Base-by-base conservation (phyloP, 2,329 filamentous ascomycete genomes). In the Fusarium azukiicola region DNA sequence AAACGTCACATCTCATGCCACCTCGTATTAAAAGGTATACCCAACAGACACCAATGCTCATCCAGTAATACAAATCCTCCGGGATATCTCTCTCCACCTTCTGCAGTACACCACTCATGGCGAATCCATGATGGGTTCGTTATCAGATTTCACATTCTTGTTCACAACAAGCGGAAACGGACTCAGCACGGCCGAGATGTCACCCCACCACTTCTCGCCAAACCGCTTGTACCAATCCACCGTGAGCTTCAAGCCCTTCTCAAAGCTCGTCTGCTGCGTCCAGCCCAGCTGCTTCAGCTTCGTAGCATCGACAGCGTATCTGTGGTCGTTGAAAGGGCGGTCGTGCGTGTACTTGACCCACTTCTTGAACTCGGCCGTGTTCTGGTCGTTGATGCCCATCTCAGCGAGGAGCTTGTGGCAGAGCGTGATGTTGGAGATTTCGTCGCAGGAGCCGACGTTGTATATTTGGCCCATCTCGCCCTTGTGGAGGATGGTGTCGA, bases 401-500 rank as follows among this genome's bases (percentile, higher is more conserved):
- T 94, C 90, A 42, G 90, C 88, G 36, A 97, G 90, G 27, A 97
- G 89, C 85, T 91, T 92, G 74, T 89, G 87, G 86, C 95, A 96
- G 10, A 97, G 90, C 5, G 94, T 90, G 23, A 95, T 88, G 84
- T 97, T 97, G 78, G 95, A 96, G 63, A 97, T 92, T 84, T 97
- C 96, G 84, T 97, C 95, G 75, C 92, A 91, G 0, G 96, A 97
- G 58, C 95, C 95, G 14, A 98, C 95, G 79, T 98, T 98, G 90
- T 98, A 98, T 75, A 96, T 93, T 82, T 97, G 94, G 2, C 96
- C 96, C 46, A 96, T 89, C 67, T 91, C 88, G 21, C 96, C 96
- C 82, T 93, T 94, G 90, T 98, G 96, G 32, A 98, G 91, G 82
- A 98, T 96, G 1, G 95, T 96, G 87, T 98, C 96, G 82, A 97